These are phyloP conservation scores for Cordyceps farinosa DNA, from an alignment of 2,329 filamentous ascomycete genomes.

Conservation along the genomic window DNA sequence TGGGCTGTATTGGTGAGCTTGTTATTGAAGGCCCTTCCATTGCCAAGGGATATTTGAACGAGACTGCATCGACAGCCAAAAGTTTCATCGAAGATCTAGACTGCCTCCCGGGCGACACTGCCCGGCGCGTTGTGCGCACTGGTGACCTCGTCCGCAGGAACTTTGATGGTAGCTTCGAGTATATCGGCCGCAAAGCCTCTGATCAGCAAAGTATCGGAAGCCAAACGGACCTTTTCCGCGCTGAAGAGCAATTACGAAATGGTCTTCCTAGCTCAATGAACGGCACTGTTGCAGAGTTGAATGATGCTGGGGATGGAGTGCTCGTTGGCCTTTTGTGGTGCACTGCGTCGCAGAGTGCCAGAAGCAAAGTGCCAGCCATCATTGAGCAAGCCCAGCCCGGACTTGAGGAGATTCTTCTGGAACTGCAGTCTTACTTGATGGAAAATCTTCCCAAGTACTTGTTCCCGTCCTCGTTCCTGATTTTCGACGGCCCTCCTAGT, in stretches of 20 bases:
- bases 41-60: constrained; percentile 36
- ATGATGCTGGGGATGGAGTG: neutral
- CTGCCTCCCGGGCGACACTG: neutral
- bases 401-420: neutral
- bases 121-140: neutral
- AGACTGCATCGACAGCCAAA: neutral
- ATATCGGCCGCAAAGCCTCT: neutral
- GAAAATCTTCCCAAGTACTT: neutral
- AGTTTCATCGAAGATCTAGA: constrained; percentile 11
- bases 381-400: neutral
- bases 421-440: neutral
- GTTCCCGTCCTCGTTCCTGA: neutral
- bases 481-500: neutral
- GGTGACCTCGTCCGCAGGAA: neutral
- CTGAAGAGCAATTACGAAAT: neutral
- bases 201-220: neutral
- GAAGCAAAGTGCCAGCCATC: neutral
- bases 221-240: neutral
- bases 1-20: constrained; percentile 38
- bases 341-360: neutral
- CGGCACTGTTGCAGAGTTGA: neutral
- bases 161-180: neutral
- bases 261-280: neutral
- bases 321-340: neutral
- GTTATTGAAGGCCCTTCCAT: constrained; percentile 48